phyloP scores from a whole-genome alignment of 148 eudicot species.

The Rhododendron simsii region DNA sequence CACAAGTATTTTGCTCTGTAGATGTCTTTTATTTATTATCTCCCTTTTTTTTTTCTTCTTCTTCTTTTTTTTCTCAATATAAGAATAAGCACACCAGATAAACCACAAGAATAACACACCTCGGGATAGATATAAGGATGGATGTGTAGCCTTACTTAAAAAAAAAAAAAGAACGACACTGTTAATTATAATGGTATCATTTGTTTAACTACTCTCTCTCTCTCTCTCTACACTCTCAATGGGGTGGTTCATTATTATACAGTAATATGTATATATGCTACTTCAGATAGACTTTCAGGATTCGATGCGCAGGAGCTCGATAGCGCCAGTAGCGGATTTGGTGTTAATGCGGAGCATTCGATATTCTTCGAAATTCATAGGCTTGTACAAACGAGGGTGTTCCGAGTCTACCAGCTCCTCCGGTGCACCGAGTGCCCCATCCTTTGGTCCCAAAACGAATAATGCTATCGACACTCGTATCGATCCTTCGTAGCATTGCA shows the following conservation, averaged over 20 bases:
- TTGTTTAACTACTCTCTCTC: neutral
- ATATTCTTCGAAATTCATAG: neutral
- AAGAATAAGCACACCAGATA: too few species aligned
- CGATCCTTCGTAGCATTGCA: conserved; percentile 22
- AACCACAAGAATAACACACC: too few species aligned
- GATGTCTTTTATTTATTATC: too few species aligned
- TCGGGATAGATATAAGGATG: too few species aligned
- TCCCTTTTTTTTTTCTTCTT: too few species aligned
- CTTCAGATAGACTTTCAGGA: neutral
- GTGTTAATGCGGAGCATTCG: neutral
- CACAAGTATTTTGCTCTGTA: too few species aligned
- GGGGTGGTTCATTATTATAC: neutral
- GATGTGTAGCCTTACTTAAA: too few species aligned
- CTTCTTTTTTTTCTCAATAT: too few species aligned
- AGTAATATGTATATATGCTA: neutral
- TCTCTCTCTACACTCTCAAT: neutral
- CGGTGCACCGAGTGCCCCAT: neutral
- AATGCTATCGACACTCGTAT: neutral
- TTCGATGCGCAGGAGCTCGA: conserved; percentile 1
- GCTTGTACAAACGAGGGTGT: neutral
- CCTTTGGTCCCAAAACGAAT: conserved; percentile 11
- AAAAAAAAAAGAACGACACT: too few species aligned
- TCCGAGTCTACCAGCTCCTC: neutral
- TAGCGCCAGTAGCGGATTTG: neutral
- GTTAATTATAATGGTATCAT: too few species aligned